phyloP scores from a whole-genome alignment of 176 grass and related monocot species.

The sorghum (Sorghum bicolor) region DNA sequence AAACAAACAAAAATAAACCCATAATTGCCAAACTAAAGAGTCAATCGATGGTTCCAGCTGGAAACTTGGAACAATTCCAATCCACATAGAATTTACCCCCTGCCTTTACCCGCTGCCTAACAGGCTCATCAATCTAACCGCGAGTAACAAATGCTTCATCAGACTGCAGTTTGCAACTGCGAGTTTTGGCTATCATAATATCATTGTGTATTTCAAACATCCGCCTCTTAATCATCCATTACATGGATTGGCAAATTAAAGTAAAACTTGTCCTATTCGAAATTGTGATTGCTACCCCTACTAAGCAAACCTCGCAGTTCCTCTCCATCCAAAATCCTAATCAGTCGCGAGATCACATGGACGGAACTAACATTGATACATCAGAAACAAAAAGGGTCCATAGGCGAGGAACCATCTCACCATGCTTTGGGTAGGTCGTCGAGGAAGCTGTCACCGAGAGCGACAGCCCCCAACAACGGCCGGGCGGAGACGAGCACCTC shows the following conservation, averaged over 20 bases:
- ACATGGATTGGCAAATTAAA: background rate
- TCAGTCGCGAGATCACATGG: background rate
- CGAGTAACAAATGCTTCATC: background rate
- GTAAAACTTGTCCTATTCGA: background rate
- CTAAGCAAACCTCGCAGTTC: background rate
- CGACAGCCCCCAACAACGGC: constrained; percentile 58
- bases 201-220: background rate
- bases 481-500: constrained; percentile 60
- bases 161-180: background rate
- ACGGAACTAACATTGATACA: background rate
- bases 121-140: background rate
- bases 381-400: background rate
- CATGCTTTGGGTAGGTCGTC: constrained; percentile 90
- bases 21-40: background rate
- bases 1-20: background rate
- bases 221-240: background rate
- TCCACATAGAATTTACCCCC: background rate
- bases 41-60: background rate
- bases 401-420: constrained; percentile 32
- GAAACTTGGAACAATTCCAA: background rate
- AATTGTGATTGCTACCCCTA: background rate
- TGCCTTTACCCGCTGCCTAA: background rate
- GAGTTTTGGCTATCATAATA: background rate
- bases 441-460: constrained; percentile 59
- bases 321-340: constrained; percentile 12